Evolutionary conservation across 2,329 filamentous ascomycete genomes (phyloP).

Genomic region (Aaosphaeria pasadenensis): DNA sequence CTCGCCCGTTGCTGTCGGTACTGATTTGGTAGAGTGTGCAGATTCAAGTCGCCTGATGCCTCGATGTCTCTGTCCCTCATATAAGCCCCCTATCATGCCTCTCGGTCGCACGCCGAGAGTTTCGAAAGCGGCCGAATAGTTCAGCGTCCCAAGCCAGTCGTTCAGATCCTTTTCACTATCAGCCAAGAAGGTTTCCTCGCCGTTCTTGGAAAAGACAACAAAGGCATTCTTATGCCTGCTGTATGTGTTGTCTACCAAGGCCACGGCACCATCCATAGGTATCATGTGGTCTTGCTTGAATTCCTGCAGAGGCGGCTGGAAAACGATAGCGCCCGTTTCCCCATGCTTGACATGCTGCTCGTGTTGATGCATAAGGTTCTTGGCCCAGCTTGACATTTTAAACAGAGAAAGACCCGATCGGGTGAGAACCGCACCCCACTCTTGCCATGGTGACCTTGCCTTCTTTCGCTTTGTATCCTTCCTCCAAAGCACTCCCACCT

Average conservation of each 20-base stretch:
- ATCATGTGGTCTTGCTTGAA: slow-evolving; percentile 95
- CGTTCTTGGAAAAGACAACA: slow-evolving; percentile 75
- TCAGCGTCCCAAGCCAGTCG: slow-evolving; percentile 93
- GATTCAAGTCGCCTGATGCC: slow-evolving; percentile 70
- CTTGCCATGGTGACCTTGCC: slow-evolving; percentile 92
- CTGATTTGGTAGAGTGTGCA: slow-evolving; percentile 51
- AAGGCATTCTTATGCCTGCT: slow-evolving; percentile 97
- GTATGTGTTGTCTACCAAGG: slow-evolving; percentile 80
- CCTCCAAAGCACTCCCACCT: slow-evolving; percentile 90
- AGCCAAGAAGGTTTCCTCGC: slow-evolving; percentile 87
- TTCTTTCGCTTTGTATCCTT: slow-evolving; percentile 94
- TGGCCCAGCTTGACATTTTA: slow-evolving; percentile 88
- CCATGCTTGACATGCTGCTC: slow-evolving; percentile 78
- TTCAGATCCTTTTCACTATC: slow-evolving; percentile 91
- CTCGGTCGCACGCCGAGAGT: slow-evolving; percentile 89
- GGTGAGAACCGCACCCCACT: slow-evolving; percentile 96
- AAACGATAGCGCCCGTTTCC: slow-evolving; percentile 75
- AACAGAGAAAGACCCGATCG: slow-evolving; percentile 98
- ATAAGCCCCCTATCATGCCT: slow-evolving; percentile 78
- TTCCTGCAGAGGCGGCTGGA: slow-evolving; percentile 82
- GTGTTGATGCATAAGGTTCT: slow-evolving; percentile 83
- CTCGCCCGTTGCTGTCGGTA: slow-evolving; percentile 70
- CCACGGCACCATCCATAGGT: slow-evolving; percentile 90
- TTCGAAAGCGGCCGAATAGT: slow-evolving; percentile 92
- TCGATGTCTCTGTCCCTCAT: slow-evolving; percentile 75